These are phyloP conservation scores for Trichoderma cornu-damae DNA, from an alignment of 2,329 filamentous ascomycete genomes.

Conservation along the genomic window DNA sequence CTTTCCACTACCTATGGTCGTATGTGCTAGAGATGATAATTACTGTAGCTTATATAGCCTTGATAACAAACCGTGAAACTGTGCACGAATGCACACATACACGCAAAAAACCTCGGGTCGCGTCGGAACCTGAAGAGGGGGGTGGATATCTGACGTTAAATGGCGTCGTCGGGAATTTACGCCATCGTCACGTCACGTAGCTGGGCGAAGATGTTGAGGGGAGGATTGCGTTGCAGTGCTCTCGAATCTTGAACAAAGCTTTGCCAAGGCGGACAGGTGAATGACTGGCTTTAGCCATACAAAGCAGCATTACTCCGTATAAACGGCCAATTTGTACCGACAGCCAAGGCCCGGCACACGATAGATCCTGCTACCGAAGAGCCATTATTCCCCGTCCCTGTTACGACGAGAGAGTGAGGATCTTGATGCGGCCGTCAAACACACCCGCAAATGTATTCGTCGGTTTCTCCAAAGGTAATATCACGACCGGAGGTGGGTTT, in stretches of 20 bases:
- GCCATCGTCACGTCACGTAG: not conserved
- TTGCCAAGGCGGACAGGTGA: not conserved
- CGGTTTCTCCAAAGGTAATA: conserved; percentile 37
- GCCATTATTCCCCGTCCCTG: conserved; percentile 29
- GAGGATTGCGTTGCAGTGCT: too few relatives aligned
- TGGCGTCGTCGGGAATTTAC: not conserved
- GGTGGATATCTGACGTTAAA: not conserved
- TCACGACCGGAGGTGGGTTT: conserved; percentile 43
- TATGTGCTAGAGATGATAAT: too few relatives aligned
- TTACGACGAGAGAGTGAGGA: conserved; percentile 28
- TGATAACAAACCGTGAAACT: too few relatives aligned
- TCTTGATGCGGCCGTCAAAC: conserved; percentile 28
- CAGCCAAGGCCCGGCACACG: conserved; percentile 20
- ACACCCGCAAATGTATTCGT: conserved; percentile 38
- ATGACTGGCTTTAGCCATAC: conserved; percentile 10
- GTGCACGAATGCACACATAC: too few relatives aligned
- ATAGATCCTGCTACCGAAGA: conserved; percentile 32
- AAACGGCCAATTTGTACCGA: conserved; percentile 24
- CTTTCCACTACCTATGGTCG: too few relatives aligned
- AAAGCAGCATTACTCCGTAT: conserved; percentile 25
- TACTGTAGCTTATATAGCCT: too few relatives aligned
- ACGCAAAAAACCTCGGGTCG: too few relatives aligned
- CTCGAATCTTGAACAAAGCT: too few relatives aligned
- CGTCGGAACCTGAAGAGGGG: too few relatives aligned
- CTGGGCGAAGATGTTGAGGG: not conserved